Percentiles rank a stretch among this genome's conserved stretches.
Evolutionary conservation across 192 early-diverging fungal genomes (phyloP).

Genomic region (Coemansia sp.): DNA sequence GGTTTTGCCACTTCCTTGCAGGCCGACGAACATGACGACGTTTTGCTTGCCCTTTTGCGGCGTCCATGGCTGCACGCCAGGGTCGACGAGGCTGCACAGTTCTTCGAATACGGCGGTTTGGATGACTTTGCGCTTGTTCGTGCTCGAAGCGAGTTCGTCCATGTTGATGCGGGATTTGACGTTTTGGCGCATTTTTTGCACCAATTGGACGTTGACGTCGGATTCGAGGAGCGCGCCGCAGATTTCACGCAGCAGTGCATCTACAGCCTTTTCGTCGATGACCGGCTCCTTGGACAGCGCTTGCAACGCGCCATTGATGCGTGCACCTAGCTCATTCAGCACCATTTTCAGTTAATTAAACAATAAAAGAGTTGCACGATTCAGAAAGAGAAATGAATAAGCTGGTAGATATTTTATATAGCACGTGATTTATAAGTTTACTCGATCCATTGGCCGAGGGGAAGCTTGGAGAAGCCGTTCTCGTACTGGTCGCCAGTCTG

Average conservation of each 20-base stretch:
- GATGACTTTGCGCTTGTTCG: slow-evolving; percentile 84
- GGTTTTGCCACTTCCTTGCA: slow-evolving; percentile 95
- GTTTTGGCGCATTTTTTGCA: slow-evolving; percentile 79
- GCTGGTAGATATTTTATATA: neutral
- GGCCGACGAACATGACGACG: slow-evolving; percentile 96
- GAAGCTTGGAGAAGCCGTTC: slow-evolving; percentile 28
- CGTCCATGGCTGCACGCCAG: slow-evolving; percentile 80
- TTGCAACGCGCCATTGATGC: slow-evolving; percentile 81
- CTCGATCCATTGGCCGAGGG: slow-evolving; percentile 50
- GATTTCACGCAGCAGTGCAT: slow-evolving; percentile 82
- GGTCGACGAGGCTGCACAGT: slow-evolving; percentile 81
- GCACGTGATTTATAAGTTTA: slow-evolving; percentile 3
- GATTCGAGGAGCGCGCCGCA: slow-evolving; percentile 84
- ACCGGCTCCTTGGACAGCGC: slow-evolving; percentile 78
- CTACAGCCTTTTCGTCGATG: slow-evolving; percentile 85
- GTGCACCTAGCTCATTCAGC: slow-evolving; percentile 86
- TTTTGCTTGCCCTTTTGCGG: slow-evolving; percentile 82
- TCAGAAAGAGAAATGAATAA: neutral
- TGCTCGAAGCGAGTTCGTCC: slow-evolving; percentile 76
- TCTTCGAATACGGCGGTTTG: slow-evolving; percentile 92
- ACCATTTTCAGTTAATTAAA: slow-evolving; percentile 35
- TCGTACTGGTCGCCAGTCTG: slow-evolving; percentile 19
- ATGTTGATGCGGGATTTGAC: slow-evolving; percentile 80
- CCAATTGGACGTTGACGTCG: slow-evolving; percentile 89
- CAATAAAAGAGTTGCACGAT: slow-evolving; percentile 48